Conservation (phyloP, 1,284 basidiomycete species). For the Rhizoctonia solani region DNA sequence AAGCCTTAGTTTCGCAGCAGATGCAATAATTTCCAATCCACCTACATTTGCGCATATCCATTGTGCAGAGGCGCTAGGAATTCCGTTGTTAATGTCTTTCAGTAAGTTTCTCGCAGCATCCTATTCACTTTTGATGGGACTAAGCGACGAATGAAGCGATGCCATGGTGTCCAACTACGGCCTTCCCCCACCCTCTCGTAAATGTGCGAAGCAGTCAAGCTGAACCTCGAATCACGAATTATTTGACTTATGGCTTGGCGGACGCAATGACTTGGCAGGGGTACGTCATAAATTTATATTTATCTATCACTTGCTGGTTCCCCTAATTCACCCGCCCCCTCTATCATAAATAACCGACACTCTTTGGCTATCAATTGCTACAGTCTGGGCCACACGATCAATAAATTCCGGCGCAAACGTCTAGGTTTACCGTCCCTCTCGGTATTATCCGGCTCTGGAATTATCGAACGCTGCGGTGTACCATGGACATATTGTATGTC, state of each 20-base stretch:
- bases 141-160: conserved; percentile 51
- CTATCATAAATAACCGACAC: neutral
- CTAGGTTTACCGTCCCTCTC: conserved; percentile 57
- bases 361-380: conserved; percentile 32
- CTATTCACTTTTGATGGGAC: conserved; percentile 5
- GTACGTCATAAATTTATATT: conserved; percentile 44
- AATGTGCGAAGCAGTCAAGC: conserved; percentile 59
- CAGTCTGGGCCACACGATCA: conserved; percentile 63
- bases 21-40: conserved; percentile 68
- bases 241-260: conserved; percentile 59
- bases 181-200: conserved; percentile 67
- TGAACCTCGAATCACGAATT: conserved; percentile 57
- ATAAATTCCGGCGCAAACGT: conserved; percentile 58
- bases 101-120: conserved; percentile 51
- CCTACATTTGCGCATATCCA: conserved; percentile 67
- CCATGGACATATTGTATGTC: conserved; percentile 78
- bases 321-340: no score
- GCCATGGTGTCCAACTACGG: conserved; percentile 67
- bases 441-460: conserved; percentile 55
- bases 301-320: no score
- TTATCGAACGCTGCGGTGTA: conserved; percentile 61
- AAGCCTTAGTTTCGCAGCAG: conserved; percentile 55
- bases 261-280: conserved; percentile 65
- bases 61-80: conserved; percentile 64
- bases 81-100: conserved; percentile 61